Base-by-base conservation (phyloP, 1,139 yeast species). In the Petasospora rhodanensis region DNA sequence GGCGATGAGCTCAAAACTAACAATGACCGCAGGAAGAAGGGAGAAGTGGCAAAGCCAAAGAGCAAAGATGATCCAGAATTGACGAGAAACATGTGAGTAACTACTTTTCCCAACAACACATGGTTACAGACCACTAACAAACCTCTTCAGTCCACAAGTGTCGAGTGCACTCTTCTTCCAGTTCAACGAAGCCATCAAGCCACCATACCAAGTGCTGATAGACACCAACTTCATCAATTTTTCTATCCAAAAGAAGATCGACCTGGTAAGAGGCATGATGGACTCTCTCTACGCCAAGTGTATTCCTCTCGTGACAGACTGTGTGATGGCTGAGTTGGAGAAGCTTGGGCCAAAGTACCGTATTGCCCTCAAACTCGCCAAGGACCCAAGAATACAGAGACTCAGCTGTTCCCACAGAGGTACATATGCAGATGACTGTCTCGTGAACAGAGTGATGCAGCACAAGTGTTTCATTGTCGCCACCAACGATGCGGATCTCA, bases 401-500 rank as follows among this genome's bases (percentile, higher is more conserved):
- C 68, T 91, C 29, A 84, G 79, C 26, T 91, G 98, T 55, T 70
- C 93, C 14, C 98, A 91, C 54, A 82, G 80, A 49, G 98, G 98
- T 14, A 91, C 96, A 0, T 91, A 91, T 67, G 98, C 98, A 20
- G 98, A 91, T 76, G 98, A 91, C 61, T 91, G 98, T 59, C 62
- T 91, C 24, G 97, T 91, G 18, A 80, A 83, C 55, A 69, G 98
- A 47, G 95, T 91, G 6, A 73, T 89, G 61, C 97, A 89, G 54
- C 97, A 91, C 62, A 91, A 91, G 56, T 91, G 98, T 61, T 91
- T 79, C 55, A 89, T 91, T 37, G 97, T 91, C 25, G 98, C 98
- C 28, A 89, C 97, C 2, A 91, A 91, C 59, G 98, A 91, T 78
- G 96, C 95, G n/a, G 97, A 91, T 51, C 67, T 91, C 55, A 91